Percentiles rank a stretch among this genome's conserved stretches.
Evolutionary conservation across 305 asterid species (phyloP).

Genomic region (Solanum hybrid): DNA sequence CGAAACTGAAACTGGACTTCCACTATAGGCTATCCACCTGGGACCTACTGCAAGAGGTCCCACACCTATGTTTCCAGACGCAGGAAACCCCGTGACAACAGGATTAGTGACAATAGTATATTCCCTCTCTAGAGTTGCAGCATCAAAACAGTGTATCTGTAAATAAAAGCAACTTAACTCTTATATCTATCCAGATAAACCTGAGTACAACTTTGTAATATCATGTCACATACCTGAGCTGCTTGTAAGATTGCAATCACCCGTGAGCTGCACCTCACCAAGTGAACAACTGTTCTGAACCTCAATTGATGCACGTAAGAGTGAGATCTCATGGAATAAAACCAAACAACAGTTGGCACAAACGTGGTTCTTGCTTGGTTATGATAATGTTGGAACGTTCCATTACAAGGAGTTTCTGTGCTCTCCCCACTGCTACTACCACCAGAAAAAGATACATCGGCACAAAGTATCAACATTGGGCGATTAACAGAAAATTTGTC

Average conservation of each 20-base stretch:
- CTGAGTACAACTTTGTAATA: background rate
- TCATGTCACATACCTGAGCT: conserved; percentile 52
- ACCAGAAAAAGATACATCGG: conserved; percentile 67
- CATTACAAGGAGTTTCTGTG: conserved; percentile 28
- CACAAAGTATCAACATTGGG: conserved; percentile 72
- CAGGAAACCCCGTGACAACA: conserved; percentile 42
- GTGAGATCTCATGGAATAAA: conserved; percentile 75
- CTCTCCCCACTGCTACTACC: conserved; percentile 44
- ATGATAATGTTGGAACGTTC: conserved; percentile 33
- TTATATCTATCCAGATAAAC: conserved; percentile 3
- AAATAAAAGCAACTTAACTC: background rate
- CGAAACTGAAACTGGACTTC: conserved; percentile 57
- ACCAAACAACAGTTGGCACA: conserved; percentile 78
- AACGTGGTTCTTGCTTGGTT: conserved; percentile 29
- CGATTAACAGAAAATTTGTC: conserved; percentile 61
- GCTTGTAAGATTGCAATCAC: conserved; percentile 74
- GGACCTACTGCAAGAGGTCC: conserved; percentile 98
- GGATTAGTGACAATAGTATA: conserved; percentile 80
- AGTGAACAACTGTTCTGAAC: conserved; percentile 76
- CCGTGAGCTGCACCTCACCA: conserved; percentile 79
- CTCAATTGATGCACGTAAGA: conserved; percentile 73
- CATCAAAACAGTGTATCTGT: conserved; percentile 79
- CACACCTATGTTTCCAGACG: conserved; percentile 49
- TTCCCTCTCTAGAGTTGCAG: conserved; percentile 67
- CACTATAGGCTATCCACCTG: conserved; percentile 95